These are phyloP conservation scores for Chenopodium quinoa DNA, from an alignment of 148 eudicot genomes.

Conservation along the genomic window DNA sequence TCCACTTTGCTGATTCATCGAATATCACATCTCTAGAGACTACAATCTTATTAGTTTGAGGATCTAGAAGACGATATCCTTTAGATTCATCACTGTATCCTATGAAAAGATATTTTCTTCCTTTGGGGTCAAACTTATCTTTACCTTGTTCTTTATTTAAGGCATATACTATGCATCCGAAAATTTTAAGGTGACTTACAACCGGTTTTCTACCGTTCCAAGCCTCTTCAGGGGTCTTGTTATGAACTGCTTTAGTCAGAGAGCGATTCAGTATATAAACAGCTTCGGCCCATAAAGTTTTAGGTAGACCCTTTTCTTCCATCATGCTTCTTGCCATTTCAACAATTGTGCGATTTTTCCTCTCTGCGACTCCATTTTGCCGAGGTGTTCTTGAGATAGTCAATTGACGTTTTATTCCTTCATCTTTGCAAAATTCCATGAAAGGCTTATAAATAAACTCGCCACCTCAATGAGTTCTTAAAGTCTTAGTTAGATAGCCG, in stretches of 20 bases:
- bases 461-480: not conserved
- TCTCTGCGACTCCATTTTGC: too few relatives aligned
- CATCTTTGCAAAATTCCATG: too few relatives aligned
- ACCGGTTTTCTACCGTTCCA: not conserved
- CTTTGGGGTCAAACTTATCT: not conserved
- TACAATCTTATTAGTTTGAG: not conserved
- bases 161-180: constrained; percentile 8
- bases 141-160: too few relatives aligned
- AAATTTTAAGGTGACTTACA: not conserved
- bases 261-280: constrained; percentile 2
- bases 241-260: not conserved
- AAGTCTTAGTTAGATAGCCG: not conserved
- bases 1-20: not conserved
- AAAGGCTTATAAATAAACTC: too few relatives aligned
- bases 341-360: not conserved
- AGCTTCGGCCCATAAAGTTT: not conserved
- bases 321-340: constrained; percentile 1
- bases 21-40: constrained; percentile 3
- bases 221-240: too few relatives aligned
- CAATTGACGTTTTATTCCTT: too few relatives aligned
- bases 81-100: not conserved
- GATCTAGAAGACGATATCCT: not conserved
- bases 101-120: not conserved
- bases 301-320: constrained; percentile 2
- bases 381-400: too few relatives aligned